Evolutionary conservation across 2,329 filamentous ascomycete genomes (phyloP).

Genomic region (Xylariaceae sp.): DNA sequence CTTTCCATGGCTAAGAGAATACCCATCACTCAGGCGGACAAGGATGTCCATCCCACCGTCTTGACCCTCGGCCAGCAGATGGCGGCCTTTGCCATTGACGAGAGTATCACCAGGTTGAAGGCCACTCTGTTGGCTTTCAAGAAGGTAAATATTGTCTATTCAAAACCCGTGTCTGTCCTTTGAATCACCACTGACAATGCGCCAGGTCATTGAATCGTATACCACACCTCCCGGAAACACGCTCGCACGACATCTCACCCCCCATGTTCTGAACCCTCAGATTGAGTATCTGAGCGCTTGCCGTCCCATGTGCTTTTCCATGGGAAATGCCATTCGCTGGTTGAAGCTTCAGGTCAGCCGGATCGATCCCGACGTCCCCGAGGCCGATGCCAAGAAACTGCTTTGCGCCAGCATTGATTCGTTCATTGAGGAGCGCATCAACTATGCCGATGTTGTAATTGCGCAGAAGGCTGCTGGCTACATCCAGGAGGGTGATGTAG

Average conservation of each 20-base stretch:
- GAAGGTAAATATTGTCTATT: conserved; percentile 48
- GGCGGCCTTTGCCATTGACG: conserved; percentile 79
- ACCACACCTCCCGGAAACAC: conserved; percentile 79
- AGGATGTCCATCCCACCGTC: conserved; percentile 81
- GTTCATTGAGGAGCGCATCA: conserved; percentile 87
- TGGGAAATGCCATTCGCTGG: conserved; percentile 94
- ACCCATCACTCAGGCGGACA: conserved; percentile 54
- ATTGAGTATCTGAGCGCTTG: conserved; percentile 93
- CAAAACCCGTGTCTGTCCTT: background rate
- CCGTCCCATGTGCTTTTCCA: conserved; percentile 91
- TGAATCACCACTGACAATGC: conserved; percentile 5
- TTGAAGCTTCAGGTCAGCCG: conserved; percentile 89
- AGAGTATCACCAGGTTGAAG: conserved; percentile 82
- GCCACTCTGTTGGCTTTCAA: conserved; percentile 87
- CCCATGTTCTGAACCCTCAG: conserved; percentile 86
- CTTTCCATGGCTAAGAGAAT: conserved; percentile 62
- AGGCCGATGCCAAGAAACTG: conserved; percentile 72
- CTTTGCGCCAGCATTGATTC: conserved; percentile 78
- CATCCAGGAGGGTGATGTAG: conserved; percentile 72
- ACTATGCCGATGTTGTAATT: conserved; percentile 80
- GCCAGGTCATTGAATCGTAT: conserved; percentile 84
- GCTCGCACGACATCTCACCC: conserved; percentile 83
- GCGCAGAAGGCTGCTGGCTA: conserved; percentile 67
- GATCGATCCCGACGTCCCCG: conserved; percentile 78
- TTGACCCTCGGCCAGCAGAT: conserved; percentile 85